Conservation (phyloP, 2,329 filamentous ascomycete species). For the Arthrobotrys iridis region DNA sequence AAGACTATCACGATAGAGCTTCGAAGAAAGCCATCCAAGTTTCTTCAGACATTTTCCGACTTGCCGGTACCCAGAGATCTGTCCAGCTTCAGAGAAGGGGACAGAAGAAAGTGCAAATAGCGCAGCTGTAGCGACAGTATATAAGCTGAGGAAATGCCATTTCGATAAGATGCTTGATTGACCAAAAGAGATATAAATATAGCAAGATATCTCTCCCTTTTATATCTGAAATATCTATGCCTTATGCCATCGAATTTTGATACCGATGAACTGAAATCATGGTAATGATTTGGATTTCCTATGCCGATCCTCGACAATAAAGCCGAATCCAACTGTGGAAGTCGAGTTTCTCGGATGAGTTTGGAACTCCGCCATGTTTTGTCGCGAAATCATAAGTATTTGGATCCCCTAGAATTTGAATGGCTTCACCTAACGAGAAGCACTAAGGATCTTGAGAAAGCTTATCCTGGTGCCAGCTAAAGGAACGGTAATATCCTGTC, state of each 20-base stretch:
- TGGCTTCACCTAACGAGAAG: neutral
- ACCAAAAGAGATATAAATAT: neutral
- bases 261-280: neutral
- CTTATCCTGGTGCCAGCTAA: neutral
- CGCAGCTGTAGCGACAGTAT: neutral
- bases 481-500: neutral
- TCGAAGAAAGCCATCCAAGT: neutral
- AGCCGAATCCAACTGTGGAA: neutral
- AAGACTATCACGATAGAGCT: neutral
- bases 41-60: neutral
- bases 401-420: neutral
- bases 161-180: neutral
- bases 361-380: neutral
- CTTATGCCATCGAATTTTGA: neutral
- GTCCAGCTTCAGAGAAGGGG: neutral
- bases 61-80: neutral
- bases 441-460: neutral
- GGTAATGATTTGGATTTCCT: neutral
- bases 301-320: neutral
- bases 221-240: neutral
- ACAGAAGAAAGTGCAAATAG: neutral
- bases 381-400: neutral
- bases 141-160: neutral
- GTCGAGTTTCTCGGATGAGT: neutral
- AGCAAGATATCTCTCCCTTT: neutral